Evolutionary conservation across 345 rosid genomes (phyloP).

Genomic region (Salix purpurea): DNA sequence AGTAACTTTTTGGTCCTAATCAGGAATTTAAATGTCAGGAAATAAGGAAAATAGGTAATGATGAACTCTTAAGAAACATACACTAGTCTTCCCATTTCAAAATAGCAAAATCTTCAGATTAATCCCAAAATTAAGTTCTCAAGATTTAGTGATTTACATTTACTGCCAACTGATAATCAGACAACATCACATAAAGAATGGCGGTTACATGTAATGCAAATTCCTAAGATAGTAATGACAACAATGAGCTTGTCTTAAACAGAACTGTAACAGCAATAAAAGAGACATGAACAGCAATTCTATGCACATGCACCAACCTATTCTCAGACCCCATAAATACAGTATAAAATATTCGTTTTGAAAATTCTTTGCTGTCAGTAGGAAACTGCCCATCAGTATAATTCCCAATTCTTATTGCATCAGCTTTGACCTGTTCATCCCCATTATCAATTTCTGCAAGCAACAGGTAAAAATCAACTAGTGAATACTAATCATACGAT

Average conservation of each 20-base stretch:
- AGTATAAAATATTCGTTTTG: constrained; percentile 84
- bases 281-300: background rate
- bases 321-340: constrained; percentile 94
- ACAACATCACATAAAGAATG: background rate
- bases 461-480: background rate
- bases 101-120: background rate
- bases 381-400: constrained; percentile 70
- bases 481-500: constrained; percentile 7
- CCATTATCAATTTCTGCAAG: constrained; percentile 75
- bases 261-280: background rate
- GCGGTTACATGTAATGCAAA: background rate
- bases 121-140: background rate
- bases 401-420: constrained; percentile 77
- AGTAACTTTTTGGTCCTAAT: background rate
- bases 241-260: background rate
- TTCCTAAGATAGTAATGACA: background rate
- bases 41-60: background rate
- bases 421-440: constrained; percentile 90
- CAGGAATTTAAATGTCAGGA: background rate
- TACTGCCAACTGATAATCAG: background rate
- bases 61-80: background rate
- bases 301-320: constrained; percentile 45
- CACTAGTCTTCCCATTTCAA: background rate
- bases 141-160: background rate
- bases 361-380: constrained; percentile 84